Evolutionary conservation across 768 basidiomycete genomes (phyloP), one percentile per base, ranked within the genome.

Genomic region (Rhodotorula sphaerocarpa): DNA sequence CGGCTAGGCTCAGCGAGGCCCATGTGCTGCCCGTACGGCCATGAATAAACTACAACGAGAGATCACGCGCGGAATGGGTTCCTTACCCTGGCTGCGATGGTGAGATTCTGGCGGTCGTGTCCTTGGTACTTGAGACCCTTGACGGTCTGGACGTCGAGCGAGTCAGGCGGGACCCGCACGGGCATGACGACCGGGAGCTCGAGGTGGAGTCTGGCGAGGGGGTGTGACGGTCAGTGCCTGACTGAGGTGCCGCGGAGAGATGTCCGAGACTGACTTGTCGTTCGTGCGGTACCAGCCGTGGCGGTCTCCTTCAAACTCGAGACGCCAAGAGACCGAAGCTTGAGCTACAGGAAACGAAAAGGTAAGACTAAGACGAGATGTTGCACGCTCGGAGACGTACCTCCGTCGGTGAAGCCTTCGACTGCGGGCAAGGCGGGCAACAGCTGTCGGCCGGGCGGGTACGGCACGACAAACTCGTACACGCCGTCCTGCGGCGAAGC

Each of bases 111-210:
- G 10, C 36, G 10, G 9, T 15, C 36, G 3, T 46, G 36, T 0
- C 43, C 44, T 12, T 62, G 48, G 46, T 42, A 66, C 27, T 66
- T 66, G 48, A 66, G 57, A 6, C 30, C 30, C 23, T 59, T 42
- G 0, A n/a, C 15, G 0, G 25, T 0, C 3, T 47, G 30, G 3
- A 47, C 23, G 2, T 42, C 25, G 14, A 36, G 18, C 7, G 25
- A 27, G 5, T 12, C 25, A 2, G 6, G 6, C 34, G 42, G 14
- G n/a, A 42, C 9, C 18, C 23, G 5, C n/a, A 27, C 5, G 1
- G 65, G 53, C 20, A 59, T 57, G 12, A 31, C 53, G 10, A 66
- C 56, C 20, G 60, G 60, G 0, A 66, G 23, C 2, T 56, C 57
- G 18, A 58, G 46, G 7, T 18, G 18, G 11, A 55, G 41, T 1